These are phyloP conservation scores for Trypanosoma cruzi DNA, from an alignment of 208 protist genomes.

Conservation along the genomic window DNA sequence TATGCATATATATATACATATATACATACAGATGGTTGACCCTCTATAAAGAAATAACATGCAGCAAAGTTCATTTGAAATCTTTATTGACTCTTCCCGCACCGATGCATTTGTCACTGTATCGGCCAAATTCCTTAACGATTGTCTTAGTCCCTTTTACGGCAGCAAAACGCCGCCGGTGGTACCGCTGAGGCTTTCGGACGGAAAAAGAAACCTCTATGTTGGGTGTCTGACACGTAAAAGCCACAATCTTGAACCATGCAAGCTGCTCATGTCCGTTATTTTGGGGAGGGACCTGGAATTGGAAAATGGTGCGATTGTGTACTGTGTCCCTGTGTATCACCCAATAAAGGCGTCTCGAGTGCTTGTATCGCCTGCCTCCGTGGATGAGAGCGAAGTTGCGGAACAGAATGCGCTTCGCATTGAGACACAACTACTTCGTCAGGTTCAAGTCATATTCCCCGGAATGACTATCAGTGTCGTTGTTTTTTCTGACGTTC, in stretches of 20 bases:
- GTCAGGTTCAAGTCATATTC: constrained; percentile 87
- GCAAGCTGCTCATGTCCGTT: constrained; percentile 58
- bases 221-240: constrained; percentile 68
- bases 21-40: not conserved
- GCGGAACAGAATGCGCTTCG: constrained; percentile 88
- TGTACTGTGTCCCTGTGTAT: constrained; percentile 57
- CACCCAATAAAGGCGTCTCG: constrained; percentile 49
- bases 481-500: constrained; percentile 58
- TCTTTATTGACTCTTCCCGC: constrained; percentile 50
- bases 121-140: constrained; percentile 54
- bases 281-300: constrained; percentile 55
- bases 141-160: constrained; percentile 45
- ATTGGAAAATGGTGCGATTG: constrained; percentile 50
- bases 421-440: constrained; percentile 83
- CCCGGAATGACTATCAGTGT: constrained; percentile 75
- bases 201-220: constrained; percentile 52
- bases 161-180: constrained; percentile 41
- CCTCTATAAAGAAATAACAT: constrained; percentile 11
- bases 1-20: not conserved
- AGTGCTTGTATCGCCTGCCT: constrained; percentile 79
- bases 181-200: constrained; percentile 60
- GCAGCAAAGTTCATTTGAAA: constrained; percentile 49
- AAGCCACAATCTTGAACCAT: constrained; percentile 46
- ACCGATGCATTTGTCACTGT: constrained; percentile 75
- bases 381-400: constrained; percentile 92